Evolutionary conservation across 2,329 filamentous ascomycete species (phyloP).

Genomic region (Hirsutella rhossiliensis): DNA sequence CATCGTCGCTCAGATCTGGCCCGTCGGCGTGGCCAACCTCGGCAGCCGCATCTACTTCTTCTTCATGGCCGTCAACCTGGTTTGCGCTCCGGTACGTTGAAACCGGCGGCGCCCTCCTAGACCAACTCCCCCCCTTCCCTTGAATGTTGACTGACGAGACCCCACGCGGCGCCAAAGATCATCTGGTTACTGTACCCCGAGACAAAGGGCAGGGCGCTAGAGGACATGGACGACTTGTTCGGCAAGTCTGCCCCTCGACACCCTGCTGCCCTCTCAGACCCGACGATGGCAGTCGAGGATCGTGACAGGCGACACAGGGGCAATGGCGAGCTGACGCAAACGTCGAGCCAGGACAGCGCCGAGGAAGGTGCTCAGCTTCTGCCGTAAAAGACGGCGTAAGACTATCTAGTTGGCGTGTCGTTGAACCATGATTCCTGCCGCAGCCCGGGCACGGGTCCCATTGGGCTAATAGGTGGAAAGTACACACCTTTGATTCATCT

Average conservation of each 20-base stretch:
- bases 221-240: conserved; percentile 33
- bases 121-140: background rate
- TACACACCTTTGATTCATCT: too few relatives aligned
- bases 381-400: background rate
- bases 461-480: too few relatives aligned
- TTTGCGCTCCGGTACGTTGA: conserved; percentile 5
- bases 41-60: conserved; percentile 44
- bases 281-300: background rate
- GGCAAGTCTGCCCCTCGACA: conserved; percentile 5
- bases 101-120: background rate
- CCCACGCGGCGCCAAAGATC: conserved; percentile 12
- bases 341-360: background rate
- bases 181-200: conserved; percentile 31
- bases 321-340: background rate
- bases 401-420: background rate
- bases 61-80: conserved; percentile 29
- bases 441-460: too few relatives aligned
- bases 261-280: background rate
- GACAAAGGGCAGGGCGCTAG: conserved; percentile 27
- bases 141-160: background rate
- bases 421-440: too few relatives aligned
- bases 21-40: conserved; percentile 35
- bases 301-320: background rate
- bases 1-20: conserved; percentile 42
- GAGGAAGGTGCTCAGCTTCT: conserved; percentile 5